A percentile compares a stretch with the other conserved stretches of the same genome.
phyloP scores from a whole-genome alignment of 2,329 filamentous ascomycete genomes.

The Fusarium sp. region DNA sequence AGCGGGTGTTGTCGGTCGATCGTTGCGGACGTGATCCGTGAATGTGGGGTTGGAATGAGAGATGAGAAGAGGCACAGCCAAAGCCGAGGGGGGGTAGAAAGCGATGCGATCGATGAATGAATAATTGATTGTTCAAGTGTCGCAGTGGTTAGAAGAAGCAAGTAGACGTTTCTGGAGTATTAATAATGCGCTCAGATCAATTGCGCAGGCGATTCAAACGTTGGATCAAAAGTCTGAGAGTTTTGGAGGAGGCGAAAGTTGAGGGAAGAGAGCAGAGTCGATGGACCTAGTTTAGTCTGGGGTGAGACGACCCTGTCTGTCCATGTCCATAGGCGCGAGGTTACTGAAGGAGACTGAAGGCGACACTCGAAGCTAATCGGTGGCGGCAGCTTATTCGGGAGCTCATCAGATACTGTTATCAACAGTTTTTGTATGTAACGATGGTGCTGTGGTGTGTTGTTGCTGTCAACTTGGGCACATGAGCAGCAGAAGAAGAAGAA shows the following conservation, averaged over 20 bases:
- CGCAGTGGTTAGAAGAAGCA: background rate
- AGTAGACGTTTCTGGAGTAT: background rate
- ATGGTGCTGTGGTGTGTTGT: too few species aligned
- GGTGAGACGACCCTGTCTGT: slow-evolving; percentile 8
- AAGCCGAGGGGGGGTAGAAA: slow-evolving; percentile 12
- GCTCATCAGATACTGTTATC: slow-evolving; percentile 2
- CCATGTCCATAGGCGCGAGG: too few species aligned
- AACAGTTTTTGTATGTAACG: too few species aligned
- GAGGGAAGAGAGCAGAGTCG: background rate
- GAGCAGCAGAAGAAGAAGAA: background rate
- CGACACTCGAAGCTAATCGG: slow-evolving; percentile 12
- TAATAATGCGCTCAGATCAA: background rate
- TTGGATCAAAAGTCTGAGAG: slow-evolving; percentile 4
- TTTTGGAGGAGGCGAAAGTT: slow-evolving; percentile 38
- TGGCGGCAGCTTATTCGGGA: slow-evolving; percentile 11
- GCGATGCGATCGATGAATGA: slow-evolving; percentile 9
- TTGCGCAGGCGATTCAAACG: background rate
- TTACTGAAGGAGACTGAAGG: background rate
- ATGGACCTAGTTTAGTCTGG: slow-evolving; percentile 1
- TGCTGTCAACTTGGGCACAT: background rate
- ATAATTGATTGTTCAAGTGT: background rate
- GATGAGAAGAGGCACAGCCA: slow-evolving; percentile 30
- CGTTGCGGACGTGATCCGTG: slow-evolving; percentile 6
- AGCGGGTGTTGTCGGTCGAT: slow-evolving; percentile 37
- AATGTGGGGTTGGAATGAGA: slow-evolving; percentile 37